Evolutionary conservation across 1,139 yeast species (phyloP), one percentile per base, ranked within the genome.

Genomic region (Pneumocystis murina): DNA sequence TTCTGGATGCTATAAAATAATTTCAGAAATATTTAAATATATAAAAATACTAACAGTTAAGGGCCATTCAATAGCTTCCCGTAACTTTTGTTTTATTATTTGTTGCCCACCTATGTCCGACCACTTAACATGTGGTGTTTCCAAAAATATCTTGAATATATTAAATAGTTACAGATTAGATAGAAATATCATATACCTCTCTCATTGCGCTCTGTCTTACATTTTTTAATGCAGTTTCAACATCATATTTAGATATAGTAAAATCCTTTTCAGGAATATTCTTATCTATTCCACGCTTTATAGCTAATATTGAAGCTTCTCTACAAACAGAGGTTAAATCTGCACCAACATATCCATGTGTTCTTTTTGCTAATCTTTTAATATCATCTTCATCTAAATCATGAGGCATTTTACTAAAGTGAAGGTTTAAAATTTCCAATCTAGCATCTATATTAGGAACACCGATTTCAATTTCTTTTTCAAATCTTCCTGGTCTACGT

Each of bases 331-430:
- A 96, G 2, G 88, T 82, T 61, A 92, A 75, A 74, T 92, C 99
- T 0, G 97, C 96, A 43, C 98, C 98, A 62, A 92, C 98, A 72
- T 88, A 92, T 74, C 97, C 98, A 73, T 92, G 97, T 24, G 97
- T 91, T 72, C 83, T 85, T 39, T 82, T 75, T 0, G 97, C 90
- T 43, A 91, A 75, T 1, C 70, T 71, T 28, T 75, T 73, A 36
- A 90, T 81, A 60, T 82, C 75, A 62, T 79, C 85, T 0, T 73
- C 74, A 58, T 86, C 85, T 58, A 92, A 73, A 0, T 75, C 75
- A 70, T 83, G 84, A 61, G 88, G 87, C 86, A 90, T 88, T 62
- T 77, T 79, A 1, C 71, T 71, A 65, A 92, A 79, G 68, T 85
- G 87, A 68, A 85, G 81, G 38, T 69, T 69, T 62, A 92, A 77